A percentile compares a stretch with the other conserved stretches of the same genome.
Evolutionary conservation across 2,329 filamentous ascomycete species (phyloP).

Genomic region (Sphaceloma murrayae): DNA sequence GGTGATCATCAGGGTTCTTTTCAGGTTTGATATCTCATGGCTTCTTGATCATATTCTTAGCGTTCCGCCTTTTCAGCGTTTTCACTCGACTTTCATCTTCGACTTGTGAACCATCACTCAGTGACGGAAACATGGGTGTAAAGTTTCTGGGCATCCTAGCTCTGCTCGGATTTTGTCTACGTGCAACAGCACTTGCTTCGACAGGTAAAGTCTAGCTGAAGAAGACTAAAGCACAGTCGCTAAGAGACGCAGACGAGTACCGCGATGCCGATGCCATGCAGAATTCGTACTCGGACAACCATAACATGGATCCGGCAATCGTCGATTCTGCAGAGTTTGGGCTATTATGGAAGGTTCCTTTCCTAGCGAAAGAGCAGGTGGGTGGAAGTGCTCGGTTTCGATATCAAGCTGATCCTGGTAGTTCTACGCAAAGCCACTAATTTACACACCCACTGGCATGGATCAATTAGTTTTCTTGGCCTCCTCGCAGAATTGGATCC

Average conservation of each 20-base stretch:
- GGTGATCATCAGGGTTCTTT: too few species aligned
- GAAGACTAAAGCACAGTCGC: too few species aligned
- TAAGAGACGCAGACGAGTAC: slow-evolving; percentile 10
- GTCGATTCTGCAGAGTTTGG: slow-evolving; percentile 31
- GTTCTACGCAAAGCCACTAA: slow-evolving; percentile 42
- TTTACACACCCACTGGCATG: slow-evolving; percentile 33
- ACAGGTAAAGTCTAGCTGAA: not conserved
- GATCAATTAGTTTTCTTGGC: slow-evolving; percentile 31
- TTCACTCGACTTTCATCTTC: too few species aligned
- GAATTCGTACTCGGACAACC: slow-evolving; percentile 24
- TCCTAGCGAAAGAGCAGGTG: slow-evolving; percentile 29
- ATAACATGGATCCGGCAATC: slow-evolving; percentile 35
- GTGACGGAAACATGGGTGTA: too few species aligned
- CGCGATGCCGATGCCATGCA: slow-evolving; percentile 16
- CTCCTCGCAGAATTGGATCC: slow-evolving; percentile 34
- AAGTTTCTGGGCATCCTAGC: not conserved
- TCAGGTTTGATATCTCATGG: too few species aligned
- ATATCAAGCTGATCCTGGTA: slow-evolving; percentile 12
- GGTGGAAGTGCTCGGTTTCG: not conserved
- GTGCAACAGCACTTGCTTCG: not conserved
- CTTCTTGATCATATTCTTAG: too few species aligned
- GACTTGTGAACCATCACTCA: too few species aligned
- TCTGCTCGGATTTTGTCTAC: not conserved
- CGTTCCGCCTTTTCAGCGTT: too few species aligned
- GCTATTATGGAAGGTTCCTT: slow-evolving; percentile 30